Evolutionary conservation across 2,329 filamentous ascomycete species (phyloP).

Genomic region (Eurotiales sp.): DNA sequence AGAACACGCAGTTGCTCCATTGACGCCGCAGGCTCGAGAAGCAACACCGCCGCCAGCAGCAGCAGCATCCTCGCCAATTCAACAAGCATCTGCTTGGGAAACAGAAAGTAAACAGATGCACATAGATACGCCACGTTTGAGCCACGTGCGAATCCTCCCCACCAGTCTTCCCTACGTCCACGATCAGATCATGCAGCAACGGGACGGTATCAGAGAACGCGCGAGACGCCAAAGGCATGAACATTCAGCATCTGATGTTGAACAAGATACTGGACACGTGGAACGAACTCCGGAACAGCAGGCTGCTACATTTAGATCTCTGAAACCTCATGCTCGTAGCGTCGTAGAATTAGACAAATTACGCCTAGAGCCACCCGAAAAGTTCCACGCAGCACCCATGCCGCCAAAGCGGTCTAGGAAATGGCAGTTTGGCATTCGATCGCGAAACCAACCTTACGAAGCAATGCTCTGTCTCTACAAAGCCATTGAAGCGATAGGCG

Average conservation of each 20-base stretch:
- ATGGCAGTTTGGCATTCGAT: constrained; percentile 98
- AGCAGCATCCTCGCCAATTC: constrained; percentile 22
- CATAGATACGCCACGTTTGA: constrained; percentile 57
- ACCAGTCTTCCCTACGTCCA: constrained; percentile 90
- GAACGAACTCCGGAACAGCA: constrained; percentile 62
- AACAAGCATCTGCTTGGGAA: constrained; percentile 22
- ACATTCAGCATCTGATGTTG: constrained; percentile 23
- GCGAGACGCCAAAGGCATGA: constrained; percentile 47
- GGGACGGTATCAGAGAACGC: constrained; percentile 29
- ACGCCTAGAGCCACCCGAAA: constrained; percentile 55
- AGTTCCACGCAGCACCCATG: constrained; percentile 44
- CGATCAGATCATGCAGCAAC: constrained; percentile 75
- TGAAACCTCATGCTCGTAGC: constrained; percentile 80
- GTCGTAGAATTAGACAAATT: constrained; percentile 63
- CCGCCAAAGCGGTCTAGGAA: constrained; percentile 67
- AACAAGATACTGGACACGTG: constrained; percentile 17
- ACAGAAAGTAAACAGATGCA: constrained; percentile 21
- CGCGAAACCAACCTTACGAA: constrained; percentile 88
- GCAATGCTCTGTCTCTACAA: constrained; percentile 94
- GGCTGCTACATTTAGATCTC: constrained; percentile 71
- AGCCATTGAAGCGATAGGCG: constrained; percentile 80
- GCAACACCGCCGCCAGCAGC: constrained; percentile 23
- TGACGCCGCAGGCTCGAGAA: constrained; percentile 23
- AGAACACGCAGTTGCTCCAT: constrained; percentile 17
- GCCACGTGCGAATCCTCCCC: constrained; percentile 86